Base-by-base conservation (phyloP, 2,329 filamentous ascomycete species). In the Thelonectria rubi region DNA sequence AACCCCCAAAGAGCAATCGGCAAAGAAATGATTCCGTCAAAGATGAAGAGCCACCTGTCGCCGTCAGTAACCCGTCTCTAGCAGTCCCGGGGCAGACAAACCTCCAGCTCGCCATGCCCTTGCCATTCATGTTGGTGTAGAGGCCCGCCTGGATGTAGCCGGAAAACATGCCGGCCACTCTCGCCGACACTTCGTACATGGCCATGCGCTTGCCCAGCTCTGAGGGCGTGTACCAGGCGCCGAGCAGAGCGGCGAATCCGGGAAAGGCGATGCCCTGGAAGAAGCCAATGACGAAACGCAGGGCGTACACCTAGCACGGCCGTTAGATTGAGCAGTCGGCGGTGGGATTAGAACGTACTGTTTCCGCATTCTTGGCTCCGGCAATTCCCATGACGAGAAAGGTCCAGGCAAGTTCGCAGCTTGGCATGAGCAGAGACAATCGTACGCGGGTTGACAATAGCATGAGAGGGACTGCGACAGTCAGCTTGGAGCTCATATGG, bases 41-140 rank as follows among this genome's bases (percentile, higher is more conserved):
- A 75, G 30, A 80, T 71, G 58, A 80, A 80, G 1, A 80, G 69
- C 77, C 77, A 81, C 20, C 75, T 73, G 72, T 72, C 3, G 6
- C 26, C 4, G 56, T 58, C 21, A 60, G 15, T 14, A 1, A 2
- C 1, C 34, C 9, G 2, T 46, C 30, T 2, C 6, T 7, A 26
- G 1, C 0, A 12, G 17, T 5, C 5, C 14, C 8, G 5, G 3
- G 5, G 1, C 1, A 2, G 20, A 32, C 50, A 55, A 3, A 60
- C 60, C 63, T 63, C 63, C 63, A 65, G 17, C 60, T 58, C 0
- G 63, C 60, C 40, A 65, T 58, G 0, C 60, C 63, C 4, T 57
- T 53, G 2, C 76, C 76, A 18, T 77, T 69, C 40, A 80, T 66
- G 17, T 71, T 69, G n/a, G 65, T 69, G 37, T 77, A 76, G 1